Base-by-base conservation (phyloP, 169 alveolate genomes). In the Fabrea salina region DNA sequence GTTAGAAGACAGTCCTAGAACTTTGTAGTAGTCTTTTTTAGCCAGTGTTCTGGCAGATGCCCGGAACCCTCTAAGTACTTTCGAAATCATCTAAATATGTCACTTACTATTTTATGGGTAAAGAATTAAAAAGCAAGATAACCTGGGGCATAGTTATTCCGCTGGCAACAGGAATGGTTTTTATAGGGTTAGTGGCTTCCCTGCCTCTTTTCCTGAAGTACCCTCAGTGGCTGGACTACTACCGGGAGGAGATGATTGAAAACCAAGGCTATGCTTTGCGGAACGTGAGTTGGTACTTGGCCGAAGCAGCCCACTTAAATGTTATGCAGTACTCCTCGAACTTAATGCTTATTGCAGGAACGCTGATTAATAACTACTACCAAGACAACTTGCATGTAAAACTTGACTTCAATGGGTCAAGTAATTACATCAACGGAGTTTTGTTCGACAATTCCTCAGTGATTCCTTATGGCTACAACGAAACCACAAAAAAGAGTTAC, bases 21-120 rank as follows among this genome's bases (percentile, higher is more conserved):
- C 75, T 56, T 82, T 84, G 51, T 92, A 94, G 72, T 88, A 87
- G 79, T 94, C 95, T 67, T 84, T 79, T 30, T 80, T 82, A 16
- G 35, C 35, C 25, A 58, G 41, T n/a, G 33, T 37, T 32, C 71
- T 58, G 5, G 19, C 33, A 1, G 71, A 58, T 3, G 49, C 33
- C 33, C 71, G 22, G 33, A 58, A 58, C 25, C 71, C 4, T 43
- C 71, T 22, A 6, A 58, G 33, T 22, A 58, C 8, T 27, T 22
- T 37, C 35, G 33, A 30, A n/a, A 22, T 22, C 71, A 58, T 58
- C n/a, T n/a, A n/a, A n/a, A n/a, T n/a, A n/a, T n/a, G n/a, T n/a
- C n/a, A n/a, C n/a, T n/a, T n/a, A n/a, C n/a, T n/a, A n/a, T n/a
- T n/a, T n/a, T n/a, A 47, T 47, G 56, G 56, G 56, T 47, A 47